A percentile compares a stretch with the other conserved stretches of the same genome.
phyloP scores from a whole-genome alignment of 1,284 basidiomycete genomes.

The Marasmius sp. region DNA sequence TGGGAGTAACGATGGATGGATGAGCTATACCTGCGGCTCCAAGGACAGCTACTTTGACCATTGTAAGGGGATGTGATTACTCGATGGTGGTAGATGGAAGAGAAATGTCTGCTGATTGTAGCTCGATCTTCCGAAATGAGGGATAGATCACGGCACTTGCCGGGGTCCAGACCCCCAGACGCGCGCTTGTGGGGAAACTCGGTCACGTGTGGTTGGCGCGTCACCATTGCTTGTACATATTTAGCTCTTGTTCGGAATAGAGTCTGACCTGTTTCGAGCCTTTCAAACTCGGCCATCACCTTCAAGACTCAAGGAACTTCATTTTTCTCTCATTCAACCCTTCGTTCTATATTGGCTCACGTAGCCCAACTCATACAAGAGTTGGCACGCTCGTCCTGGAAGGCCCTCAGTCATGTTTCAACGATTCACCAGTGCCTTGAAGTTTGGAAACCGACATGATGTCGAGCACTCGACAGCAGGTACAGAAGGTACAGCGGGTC shows the following conservation, averaged over 20 bases:
- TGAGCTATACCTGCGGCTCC: slow-evolving; percentile 76
- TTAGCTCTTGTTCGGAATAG: neutral
- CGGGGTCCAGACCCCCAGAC: neutral
- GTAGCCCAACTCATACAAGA: neutral
- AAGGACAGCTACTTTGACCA: slow-evolving; percentile 93
- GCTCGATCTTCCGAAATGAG: neutral
- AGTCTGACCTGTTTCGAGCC: neutral
- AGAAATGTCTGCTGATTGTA: neutral
- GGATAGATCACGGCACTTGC: neutral
- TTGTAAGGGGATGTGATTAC: slow-evolving; percentile 29
- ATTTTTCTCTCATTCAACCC: no score
- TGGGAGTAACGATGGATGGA: slow-evolving; percentile 4
- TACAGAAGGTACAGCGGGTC: slow-evolving; percentile 20
- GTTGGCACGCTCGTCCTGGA: neutral
- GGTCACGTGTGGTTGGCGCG: neutral
- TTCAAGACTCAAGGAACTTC: neutral
- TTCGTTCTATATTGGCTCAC: no score
- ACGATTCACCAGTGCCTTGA: slow-evolving; percentile 53
- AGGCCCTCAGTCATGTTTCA: neutral
- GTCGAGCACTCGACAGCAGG: slow-evolving; percentile 33
- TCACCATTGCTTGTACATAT: neutral
- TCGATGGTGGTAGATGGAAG: slow-evolving; percentile 6
- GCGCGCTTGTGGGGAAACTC: neutral
- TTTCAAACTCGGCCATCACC: neutral
- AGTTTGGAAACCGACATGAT: slow-evolving; percentile 27